These are phyloP conservation scores for Linanthus parryae DNA, from an alignment of 148 eudicot species.

Conservation along the genomic window DNA sequence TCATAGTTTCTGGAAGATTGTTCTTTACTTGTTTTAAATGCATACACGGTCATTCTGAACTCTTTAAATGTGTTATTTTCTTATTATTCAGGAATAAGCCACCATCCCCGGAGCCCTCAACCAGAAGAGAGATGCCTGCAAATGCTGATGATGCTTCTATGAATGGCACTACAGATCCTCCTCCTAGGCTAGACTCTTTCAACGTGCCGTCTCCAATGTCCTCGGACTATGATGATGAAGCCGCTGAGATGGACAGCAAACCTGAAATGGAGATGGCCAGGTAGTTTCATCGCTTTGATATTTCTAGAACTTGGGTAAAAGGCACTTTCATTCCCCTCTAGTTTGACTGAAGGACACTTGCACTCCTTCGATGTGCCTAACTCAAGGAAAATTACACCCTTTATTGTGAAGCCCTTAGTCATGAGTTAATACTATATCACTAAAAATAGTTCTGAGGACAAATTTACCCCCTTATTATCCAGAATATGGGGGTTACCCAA, in stretches of 20 bases:
- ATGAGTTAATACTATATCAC: no score
- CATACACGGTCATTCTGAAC: no score
- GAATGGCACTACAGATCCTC: slow-evolving; percentile 49
- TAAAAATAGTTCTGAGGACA: no score
- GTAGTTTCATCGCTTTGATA: slow-evolving; percentile 19
- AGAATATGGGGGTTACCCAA: no score
- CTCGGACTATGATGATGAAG: slow-evolving; percentile 45
- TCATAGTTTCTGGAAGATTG: not conserved
- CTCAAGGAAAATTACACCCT: no score
- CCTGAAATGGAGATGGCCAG: slow-evolving; percentile 51
- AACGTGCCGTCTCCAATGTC: slow-evolving; percentile 48
- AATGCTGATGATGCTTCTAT: slow-evolving; percentile 35
- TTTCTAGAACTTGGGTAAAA: not conserved
- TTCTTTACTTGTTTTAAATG: not conserved
- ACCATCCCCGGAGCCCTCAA: slow-evolving; percentile 48
- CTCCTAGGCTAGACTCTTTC: slow-evolving; percentile 32
- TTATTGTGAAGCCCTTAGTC: no score
- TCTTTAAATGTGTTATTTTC: no score
- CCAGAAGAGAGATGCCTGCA: slow-evolving; percentile 31
- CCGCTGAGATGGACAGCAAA: slow-evolving; percentile 33
- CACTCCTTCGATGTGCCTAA: no score
- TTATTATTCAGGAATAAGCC: slow-evolving; percentile 43
- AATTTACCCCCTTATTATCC: no score
- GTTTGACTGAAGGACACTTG: no score
- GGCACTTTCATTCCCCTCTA: no score